These are phyloP conservation scores for Fraxinus cuspidata DNA, from an alignment of 257 asterid genomes.

Conservation along the genomic window DNA sequence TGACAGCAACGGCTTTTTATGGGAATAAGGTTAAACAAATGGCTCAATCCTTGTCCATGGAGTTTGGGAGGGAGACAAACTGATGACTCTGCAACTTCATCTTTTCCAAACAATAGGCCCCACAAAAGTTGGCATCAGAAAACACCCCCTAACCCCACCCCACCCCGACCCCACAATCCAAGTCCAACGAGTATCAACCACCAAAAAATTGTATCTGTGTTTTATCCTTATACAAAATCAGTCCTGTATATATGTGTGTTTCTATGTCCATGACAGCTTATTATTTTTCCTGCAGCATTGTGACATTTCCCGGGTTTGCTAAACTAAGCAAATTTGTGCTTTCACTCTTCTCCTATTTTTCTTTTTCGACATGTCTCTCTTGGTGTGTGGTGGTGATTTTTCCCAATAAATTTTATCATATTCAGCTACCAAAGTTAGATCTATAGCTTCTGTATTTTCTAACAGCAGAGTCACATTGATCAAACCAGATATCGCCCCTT, in stretches of 20 bases:
- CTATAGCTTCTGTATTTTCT: background rate
- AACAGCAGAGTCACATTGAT: background rate
- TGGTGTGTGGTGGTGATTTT: background rate
- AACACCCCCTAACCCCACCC: background rate
- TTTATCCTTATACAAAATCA: background rate
- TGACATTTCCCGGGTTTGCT: background rate
- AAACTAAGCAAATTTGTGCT: background rate
- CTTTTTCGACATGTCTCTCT: background rate
- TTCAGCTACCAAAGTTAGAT: background rate
- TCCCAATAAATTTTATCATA: background rate
- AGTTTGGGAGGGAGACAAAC: slow-evolving; percentile 44
- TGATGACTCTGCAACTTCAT: slow-evolving; percentile 43
- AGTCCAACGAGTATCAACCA: slow-evolving; percentile 42
- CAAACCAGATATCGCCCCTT: background rate
- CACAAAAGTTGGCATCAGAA: slow-evolving; percentile 38
- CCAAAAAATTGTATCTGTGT: slow-evolving; percentile 23
- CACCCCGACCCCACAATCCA: slow-evolving; percentile 29
- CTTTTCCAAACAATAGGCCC: slow-evolving; percentile 53
- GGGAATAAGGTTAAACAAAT: slow-evolving; percentile 23
- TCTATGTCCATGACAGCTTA: background rate
- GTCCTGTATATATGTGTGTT: background rate
- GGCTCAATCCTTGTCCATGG: slow-evolving; percentile 26
- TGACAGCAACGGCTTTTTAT: slow-evolving; percentile 6
- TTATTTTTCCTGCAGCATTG: background rate
- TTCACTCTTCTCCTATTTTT: background rate